phyloP scores from a whole-genome alignment of 805 yeast genomes.

The Metschnikowia gruessii region DNA sequence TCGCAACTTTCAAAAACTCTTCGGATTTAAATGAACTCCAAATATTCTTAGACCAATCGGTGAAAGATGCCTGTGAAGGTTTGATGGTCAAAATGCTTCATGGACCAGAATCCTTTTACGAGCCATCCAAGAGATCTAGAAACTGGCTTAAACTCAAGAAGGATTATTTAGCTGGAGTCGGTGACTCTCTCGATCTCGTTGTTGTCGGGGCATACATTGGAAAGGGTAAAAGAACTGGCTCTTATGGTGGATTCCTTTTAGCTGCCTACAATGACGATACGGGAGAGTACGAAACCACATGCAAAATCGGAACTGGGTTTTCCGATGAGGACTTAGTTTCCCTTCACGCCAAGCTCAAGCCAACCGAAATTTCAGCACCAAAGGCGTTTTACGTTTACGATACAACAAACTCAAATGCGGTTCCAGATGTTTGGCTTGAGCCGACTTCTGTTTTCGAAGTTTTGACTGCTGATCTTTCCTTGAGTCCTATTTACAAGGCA shows the following conservation, averaged over 20 bases:
- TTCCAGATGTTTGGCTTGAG: slow-evolving; percentile 94
- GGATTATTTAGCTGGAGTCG: slow-evolving; percentile 92
- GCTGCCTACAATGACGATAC: slow-evolving; percentile 89
- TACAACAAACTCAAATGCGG: slow-evolving; percentile 54
- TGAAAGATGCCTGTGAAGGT: slow-evolving; percentile 90
- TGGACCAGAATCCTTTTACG: slow-evolving; percentile 78
- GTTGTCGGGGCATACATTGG: slow-evolving; percentile 95
- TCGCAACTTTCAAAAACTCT: slow-evolving; percentile 73
- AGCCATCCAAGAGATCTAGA: slow-evolving; percentile 91
- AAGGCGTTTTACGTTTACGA: slow-evolving; percentile 69
- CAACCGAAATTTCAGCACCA: slow-evolving; percentile 63
- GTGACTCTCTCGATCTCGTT: slow-evolving; percentile 90
- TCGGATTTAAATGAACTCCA: slow-evolving; percentile 74
- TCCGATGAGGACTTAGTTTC: slow-evolving; percentile 74
- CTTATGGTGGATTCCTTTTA: slow-evolving; percentile 89
- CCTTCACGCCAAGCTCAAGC: slow-evolving; percentile 58
- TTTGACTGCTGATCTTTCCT: slow-evolving; percentile 82
- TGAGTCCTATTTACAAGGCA: slow-evolving; percentile 87
- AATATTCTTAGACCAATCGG: slow-evolving; percentile 79
- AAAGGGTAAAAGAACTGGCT: slow-evolving; percentile 90
- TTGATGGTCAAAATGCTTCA: slow-evolving; percentile 89
- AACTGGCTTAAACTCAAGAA: slow-evolving; percentile 96
- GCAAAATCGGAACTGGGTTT: slow-evolving; percentile 97
- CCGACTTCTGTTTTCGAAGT: slow-evolving; percentile 85
- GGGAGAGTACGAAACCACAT: slow-evolving; percentile 91